A percentile compares a stretch with the other conserved stretches of the same genome.
These are phyloP conservation scores for Trichophyton equinum DNA, from an alignment of 2,329 filamentous ascomycete species.

Conservation along the genomic window DNA sequence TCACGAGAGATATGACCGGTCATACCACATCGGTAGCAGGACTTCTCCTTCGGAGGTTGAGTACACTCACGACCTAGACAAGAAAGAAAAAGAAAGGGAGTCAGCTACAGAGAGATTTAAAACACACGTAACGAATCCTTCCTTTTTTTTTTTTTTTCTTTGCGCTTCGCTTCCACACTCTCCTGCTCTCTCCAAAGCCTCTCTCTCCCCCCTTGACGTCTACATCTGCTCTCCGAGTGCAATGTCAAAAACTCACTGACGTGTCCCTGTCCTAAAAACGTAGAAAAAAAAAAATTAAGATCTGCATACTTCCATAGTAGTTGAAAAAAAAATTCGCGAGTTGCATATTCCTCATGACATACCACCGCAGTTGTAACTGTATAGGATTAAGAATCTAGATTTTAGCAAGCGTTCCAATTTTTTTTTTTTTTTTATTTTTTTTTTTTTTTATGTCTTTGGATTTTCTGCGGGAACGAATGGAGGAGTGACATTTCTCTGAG, in stretches of 20 bases:
- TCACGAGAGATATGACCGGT: slow-evolving; percentile 87
- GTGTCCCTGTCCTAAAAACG: slow-evolving; percentile 50
- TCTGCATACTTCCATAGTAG: slow-evolving; percentile 12
- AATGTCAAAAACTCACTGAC: slow-evolving; percentile 49
- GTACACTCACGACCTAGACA: slow-evolving; percentile 71
- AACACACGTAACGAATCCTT: neutral
- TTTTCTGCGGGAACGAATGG: neutral
- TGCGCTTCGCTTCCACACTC: neutral
- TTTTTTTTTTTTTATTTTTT: neutral
- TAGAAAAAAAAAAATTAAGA: slow-evolving; percentile 18
- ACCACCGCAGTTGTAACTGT: slow-evolving; percentile 72
- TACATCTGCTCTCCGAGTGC: slow-evolving; percentile 1
- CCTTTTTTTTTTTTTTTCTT: neutral
- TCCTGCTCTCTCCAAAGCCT: neutral
- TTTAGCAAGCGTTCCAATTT: slow-evolving; percentile 9
- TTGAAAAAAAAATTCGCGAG: slow-evolving; percentile 2
- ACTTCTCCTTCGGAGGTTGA: slow-evolving; percentile 73
- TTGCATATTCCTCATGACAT: slow-evolving; percentile 27
- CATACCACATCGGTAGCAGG: slow-evolving; percentile 55
- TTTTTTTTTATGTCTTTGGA: neutral
- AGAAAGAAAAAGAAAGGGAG: slow-evolving; percentile 5
- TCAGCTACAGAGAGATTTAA: slow-evolving; percentile 8
- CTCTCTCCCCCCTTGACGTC: neutral
- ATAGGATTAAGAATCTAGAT: slow-evolving; percentile 2
- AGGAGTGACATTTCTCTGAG: neutral